Evolutionary conservation across 2,329 filamentous ascomycete species (phyloP), one percentile per base, ranked within the genome.

Genomic region (Clarireedia monteithiana): DNA sequence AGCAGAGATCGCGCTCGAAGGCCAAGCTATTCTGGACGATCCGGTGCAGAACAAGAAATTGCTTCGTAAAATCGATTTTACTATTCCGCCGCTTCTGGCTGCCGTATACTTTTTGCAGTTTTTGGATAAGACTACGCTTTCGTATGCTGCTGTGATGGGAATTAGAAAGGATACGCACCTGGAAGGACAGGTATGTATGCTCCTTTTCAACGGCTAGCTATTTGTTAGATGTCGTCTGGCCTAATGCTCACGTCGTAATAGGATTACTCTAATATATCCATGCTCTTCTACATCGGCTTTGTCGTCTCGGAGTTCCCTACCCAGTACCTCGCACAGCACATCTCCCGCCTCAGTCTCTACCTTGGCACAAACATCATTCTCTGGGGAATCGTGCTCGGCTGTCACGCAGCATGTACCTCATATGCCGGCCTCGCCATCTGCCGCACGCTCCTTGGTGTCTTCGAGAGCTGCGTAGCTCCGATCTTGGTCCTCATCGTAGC

Each of bases 91-190:
- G 0, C 66, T 83, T 6, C 66, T 84, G 9, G 81, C 82, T 58
- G 60, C 76, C 44, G 81, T 76, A 0, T 83, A 83, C 62, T 75
- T 77, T 68, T 66, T 83, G 58, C 80, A 81, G 62, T 83, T 82
- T 53, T 81, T 83, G 74, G 81, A 84, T 66, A 84, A 84, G 64
- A 76, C 75, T 62, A 71, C 70, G 2, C 71, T 77, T 63, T 76
- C 76, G 59, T 78, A 78, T 61, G 75, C 76, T 7, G 73, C 71
- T 50, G 72, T 73, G 1, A 79, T 75, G 59, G 76, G 76, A 0
- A 64, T 79, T 5, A 66, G 74, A 40, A 65, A 74, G 38, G 76
- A 72, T 0, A 76, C 74, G 0, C 66, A 78, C 48, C 68, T 82
- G 4, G 61, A 70, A 7, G 74, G 74, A 7, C 70, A 77, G 56